Percentiles rank a stretch among this genome's conserved stretches.
phyloP scores from a whole-genome alignment of 2,329 filamentous ascomycete genomes.

The Trichoderma koningiopsis region DNA sequence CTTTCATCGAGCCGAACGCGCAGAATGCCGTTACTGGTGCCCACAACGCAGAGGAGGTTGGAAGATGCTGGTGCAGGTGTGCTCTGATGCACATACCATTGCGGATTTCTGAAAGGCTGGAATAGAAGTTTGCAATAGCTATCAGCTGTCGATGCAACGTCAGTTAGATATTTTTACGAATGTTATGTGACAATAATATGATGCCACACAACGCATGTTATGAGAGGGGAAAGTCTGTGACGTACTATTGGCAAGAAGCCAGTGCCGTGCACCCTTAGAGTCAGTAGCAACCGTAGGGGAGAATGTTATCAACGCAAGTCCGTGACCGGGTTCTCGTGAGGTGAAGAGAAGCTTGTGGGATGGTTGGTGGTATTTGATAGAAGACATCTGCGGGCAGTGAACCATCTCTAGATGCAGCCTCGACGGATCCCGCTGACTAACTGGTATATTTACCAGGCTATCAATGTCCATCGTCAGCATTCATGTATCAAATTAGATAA shows the following conservation, averaged over 20 bases:
- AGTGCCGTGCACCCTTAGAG: constrained; percentile 27
- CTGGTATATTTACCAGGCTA: constrained; percentile 21
- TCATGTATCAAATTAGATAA: background rate
- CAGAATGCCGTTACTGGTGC: constrained; percentile 52
- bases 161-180: background rate
- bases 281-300: constrained; percentile 37
- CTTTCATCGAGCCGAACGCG: constrained; percentile 38
- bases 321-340: constrained; percentile 39
- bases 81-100: constrained; percentile 45
- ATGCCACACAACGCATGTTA: background rate
- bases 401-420: constrained; percentile 36
- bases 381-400: constrained; percentile 46
- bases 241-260: constrained; percentile 44
- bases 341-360: constrained; percentile 48
- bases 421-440: constrained; percentile 22
- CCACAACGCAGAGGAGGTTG: constrained; percentile 49
- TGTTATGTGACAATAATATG: background rate
- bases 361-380: constrained; percentile 50
- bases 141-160: constrained; percentile 32
- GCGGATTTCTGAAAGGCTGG: constrained; percentile 31
- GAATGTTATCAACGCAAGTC: constrained; percentile 43
- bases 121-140: constrained; percentile 39
- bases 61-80: constrained; percentile 46
- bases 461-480: background rate
- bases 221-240: background rate